A percentile compares a stretch with the other conserved stretches of the same genome.
Evolutionary conservation across 768 basidiomycete genomes (phyloP).

Genomic region (Erythrobasidium yunnanense): DNA sequence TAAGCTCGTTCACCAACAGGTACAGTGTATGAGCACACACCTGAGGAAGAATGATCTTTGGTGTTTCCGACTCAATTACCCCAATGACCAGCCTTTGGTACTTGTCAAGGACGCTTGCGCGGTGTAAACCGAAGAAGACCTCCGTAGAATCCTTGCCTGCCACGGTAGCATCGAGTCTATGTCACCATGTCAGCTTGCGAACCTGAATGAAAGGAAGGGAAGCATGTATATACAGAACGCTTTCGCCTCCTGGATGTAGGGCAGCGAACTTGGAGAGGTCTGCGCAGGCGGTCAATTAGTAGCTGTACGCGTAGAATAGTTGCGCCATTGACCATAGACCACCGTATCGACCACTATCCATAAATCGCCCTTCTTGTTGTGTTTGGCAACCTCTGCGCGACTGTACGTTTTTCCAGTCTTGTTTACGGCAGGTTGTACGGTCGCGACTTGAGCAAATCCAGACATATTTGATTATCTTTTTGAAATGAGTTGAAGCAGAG

Average conservation of each 20-base stretch:
- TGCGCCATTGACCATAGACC: conserved; percentile 51
- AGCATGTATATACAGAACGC: conserved; percentile 48
- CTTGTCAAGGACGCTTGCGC: conserved; percentile 60
- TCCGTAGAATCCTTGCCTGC: conserved; percentile 51
- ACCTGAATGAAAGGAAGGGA: neutral
- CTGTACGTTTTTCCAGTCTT: conserved; percentile 46
- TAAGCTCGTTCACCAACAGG: too few species aligned
- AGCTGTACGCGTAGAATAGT: neutral
- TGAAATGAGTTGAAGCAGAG: too few species aligned
- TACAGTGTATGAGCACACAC: conserved; percentile 53
- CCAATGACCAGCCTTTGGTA: conserved; percentile 24
- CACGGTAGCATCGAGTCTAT: conserved; percentile 53
- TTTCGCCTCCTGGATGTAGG: conserved; percentile 71
- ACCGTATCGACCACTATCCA: conserved; percentile 74
- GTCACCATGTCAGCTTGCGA: conserved; percentile 4
- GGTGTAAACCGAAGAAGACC: conserved; percentile 77
- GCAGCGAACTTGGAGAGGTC: conserved; percentile 67
- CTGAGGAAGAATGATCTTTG: conserved; percentile 39
- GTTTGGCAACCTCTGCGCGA: conserved; percentile 65
- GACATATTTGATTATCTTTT: too few species aligned
- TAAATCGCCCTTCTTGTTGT: conserved; percentile 69
- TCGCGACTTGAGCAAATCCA: conserved; percentile 17
- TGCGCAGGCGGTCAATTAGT: conserved; percentile 34
- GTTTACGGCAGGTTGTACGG: conserved; percentile 13
- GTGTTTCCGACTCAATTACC: conserved; percentile 27